These are phyloP conservation scores for Myxozyma nipponensis DNA, from an alignment of 805 yeast species.

Conservation along the genomic window DNA sequence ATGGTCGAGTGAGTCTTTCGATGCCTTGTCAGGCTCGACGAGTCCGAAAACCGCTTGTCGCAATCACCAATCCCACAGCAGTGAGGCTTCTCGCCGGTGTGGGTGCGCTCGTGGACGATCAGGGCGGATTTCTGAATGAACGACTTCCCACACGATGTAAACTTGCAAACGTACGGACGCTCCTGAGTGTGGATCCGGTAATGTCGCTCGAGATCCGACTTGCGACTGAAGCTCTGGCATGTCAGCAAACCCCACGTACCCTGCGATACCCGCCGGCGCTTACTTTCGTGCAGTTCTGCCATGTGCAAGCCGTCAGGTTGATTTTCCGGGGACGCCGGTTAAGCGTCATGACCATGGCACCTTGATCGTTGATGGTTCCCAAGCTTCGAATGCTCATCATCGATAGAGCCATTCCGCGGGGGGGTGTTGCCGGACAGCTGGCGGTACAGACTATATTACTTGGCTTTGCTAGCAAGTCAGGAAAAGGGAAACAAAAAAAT, in stretches of 20 bases:
- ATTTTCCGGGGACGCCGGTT: background rate
- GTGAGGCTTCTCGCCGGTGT: slow-evolving; percentile 91
- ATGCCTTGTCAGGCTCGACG: slow-evolving; percentile 67
- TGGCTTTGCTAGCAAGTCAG: no score
- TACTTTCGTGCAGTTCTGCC: slow-evolving; percentile 17
- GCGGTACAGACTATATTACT: no score
- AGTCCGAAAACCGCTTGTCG: slow-evolving; percentile 67
- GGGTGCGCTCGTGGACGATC: slow-evolving; percentile 78
- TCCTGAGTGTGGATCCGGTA: slow-evolving; percentile 55
- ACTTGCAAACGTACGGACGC: slow-evolving; percentile 76
- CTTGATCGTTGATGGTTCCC: background rate
- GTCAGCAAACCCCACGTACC: background rate
- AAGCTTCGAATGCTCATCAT: slow-evolving; percentile 5
- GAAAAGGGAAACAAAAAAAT: no score
- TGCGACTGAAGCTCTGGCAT: slow-evolving; percentile 52
- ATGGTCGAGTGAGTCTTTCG: slow-evolving; percentile 53
- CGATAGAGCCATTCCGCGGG: background rate
- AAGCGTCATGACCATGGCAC: background rate
- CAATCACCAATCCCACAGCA: slow-evolving; percentile 79
- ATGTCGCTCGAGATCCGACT: slow-evolving; percentile 79
- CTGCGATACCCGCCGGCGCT: background rate
- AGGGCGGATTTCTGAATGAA: slow-evolving; percentile 80
- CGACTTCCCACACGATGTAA: slow-evolving; percentile 66
- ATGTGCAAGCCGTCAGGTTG: slow-evolving; percentile 7
- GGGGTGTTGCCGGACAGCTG: no score